These are phyloP conservation scores for Kurtzmaniella natalensis DNA, from an alignment of 1,139 yeast species.

Conservation along the genomic window DNA sequence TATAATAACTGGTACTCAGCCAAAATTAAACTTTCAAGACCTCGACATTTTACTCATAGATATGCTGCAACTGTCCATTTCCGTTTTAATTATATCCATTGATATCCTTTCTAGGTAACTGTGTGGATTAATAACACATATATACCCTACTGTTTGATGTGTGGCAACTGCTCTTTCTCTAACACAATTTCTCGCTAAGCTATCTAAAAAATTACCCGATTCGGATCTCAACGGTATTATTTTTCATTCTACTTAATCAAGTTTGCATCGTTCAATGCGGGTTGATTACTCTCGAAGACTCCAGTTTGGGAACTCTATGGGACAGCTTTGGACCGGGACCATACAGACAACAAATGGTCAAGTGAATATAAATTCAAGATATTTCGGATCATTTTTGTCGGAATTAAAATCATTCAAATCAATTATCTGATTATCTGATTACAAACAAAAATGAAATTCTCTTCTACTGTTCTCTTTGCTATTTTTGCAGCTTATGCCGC, in stretches of 20 bases:
- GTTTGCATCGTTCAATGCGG: background rate
- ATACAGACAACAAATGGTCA: constrained; percentile 1
- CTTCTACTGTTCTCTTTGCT: constrained; percentile 3
- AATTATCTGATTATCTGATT: background rate
- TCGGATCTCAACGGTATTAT: constrained; percentile 7
- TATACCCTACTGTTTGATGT: too few relatives aligned
- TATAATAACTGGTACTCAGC: too few relatives aligned
- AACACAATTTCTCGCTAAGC: background rate
- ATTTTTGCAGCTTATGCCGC: constrained; percentile 2
- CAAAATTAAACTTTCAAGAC: background rate
- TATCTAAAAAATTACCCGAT: constrained; percentile 5
- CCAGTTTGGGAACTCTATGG: too few relatives aligned
- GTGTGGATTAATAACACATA: too few relatives aligned
- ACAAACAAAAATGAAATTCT: constrained; percentile 4
- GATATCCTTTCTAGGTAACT: background rate
- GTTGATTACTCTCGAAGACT: background rate
- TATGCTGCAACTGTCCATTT: background rate
- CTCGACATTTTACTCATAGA: background rate
- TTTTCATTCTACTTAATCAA: background rate
- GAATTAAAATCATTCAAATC: too few relatives aligned
- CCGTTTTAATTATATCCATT: background rate
- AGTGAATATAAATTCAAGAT: background rate
- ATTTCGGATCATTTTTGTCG: background rate
- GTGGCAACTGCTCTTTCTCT: too few relatives aligned
- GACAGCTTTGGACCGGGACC: too few relatives aligned